Evolutionary conservation across 2,329 filamentous ascomycete species (phyloP).

Genomic region (Fusarium sp.): DNA sequence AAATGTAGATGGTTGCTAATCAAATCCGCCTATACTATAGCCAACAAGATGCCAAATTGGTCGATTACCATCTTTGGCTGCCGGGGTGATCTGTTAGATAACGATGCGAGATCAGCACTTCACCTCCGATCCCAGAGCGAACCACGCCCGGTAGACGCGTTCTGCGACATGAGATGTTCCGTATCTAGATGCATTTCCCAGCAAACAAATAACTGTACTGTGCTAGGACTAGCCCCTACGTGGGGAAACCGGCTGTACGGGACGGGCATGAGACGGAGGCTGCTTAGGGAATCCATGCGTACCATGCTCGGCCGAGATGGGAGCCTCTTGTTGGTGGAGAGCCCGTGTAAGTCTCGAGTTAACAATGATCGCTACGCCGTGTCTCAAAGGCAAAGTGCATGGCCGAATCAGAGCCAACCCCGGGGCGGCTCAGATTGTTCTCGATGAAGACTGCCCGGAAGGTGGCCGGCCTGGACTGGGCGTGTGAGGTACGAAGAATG

Average conservation of each 20-base stretch:
- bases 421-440: not conserved
- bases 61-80: slow-evolving; percentile 20
- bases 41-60: slow-evolving; percentile 11
- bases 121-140: slow-evolving; percentile 26
- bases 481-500: slow-evolving; percentile 6
- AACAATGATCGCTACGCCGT: not conserved
- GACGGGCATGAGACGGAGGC: slow-evolving; percentile 15
- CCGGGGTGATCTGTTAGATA: slow-evolving; percentile 19
- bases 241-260: slow-evolving; percentile 32
- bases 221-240: not conserved
- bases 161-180: not conserved
- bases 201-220: too few species aligned
- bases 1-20: too few species aligned
- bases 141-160: slow-evolving; percentile 12
- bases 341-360: slow-evolving; percentile 5
- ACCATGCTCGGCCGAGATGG: slow-evolving; percentile 1
- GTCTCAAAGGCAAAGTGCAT: slow-evolving; percentile 32
- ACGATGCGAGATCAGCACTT: slow-evolving; percentile 38
- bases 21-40: not conserved
- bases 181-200: slow-evolving; percentile 13
- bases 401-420: not conserved
- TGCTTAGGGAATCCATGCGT: slow-evolving; percentile 7
- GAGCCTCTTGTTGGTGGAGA: slow-evolving; percentile 11
- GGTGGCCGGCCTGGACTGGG: slow-evolving; percentile 2
- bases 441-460: slow-evolving; percentile 4